Evolutionary conservation across 768 basidiomycete species (phyloP).

Genomic region (Amanita exitialis): DNA sequence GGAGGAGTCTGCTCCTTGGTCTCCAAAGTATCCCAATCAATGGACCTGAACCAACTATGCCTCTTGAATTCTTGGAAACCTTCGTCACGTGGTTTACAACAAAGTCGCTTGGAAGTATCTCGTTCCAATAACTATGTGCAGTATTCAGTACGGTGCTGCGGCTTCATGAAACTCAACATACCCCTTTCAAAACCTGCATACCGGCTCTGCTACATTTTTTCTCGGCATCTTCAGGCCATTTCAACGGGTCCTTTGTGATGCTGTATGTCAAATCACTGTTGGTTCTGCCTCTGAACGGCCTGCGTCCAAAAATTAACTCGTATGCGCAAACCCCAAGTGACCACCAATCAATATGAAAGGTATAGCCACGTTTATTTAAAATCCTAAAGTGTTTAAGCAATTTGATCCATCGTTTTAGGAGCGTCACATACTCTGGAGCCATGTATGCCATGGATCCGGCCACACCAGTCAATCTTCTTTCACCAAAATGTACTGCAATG

Average conservation of each 20-base stretch:
- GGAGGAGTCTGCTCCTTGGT: conserved; percentile 67
- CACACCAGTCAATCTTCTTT: conserved; percentile 80
- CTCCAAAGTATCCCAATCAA: conserved; percentile 86
- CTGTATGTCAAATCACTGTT: conserved; percentile 90
- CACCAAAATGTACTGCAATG: conserved; percentile 94
- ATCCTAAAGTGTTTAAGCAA: conserved; percentile 35
- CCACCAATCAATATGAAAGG: conserved; percentile 95
- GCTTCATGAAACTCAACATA: conserved; percentile 28
- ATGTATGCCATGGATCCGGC: conserved; percentile 99
- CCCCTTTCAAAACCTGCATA: conserved; percentile 70
- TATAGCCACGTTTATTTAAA: conserved; percentile 87
- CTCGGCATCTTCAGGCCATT: conserved; percentile 87
- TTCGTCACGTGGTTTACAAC: conserved; percentile 72
- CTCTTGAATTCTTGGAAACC: conserved; percentile 70
- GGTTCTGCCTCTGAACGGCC: conserved; percentile 89
- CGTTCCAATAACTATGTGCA: conserved; percentile 69
- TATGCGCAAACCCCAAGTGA: conserved; percentile 90
- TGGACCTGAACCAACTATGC: conserved; percentile 81
- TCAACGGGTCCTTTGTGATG: conserved; percentile 78
- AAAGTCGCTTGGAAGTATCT: conserved; percentile 71
- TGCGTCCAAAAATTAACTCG: conserved; percentile 84
- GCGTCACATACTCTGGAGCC: conserved; percentile 61
- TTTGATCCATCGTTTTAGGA: conserved; percentile 3
- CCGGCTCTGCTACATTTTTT: conserved; percentile 69
- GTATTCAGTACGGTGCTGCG: conserved; percentile 4